These are phyloP conservation scores for Nigrograna mackinnonii DNA, from an alignment of 2,329 filamentous ascomycete species.

Conservation along the genomic window DNA sequence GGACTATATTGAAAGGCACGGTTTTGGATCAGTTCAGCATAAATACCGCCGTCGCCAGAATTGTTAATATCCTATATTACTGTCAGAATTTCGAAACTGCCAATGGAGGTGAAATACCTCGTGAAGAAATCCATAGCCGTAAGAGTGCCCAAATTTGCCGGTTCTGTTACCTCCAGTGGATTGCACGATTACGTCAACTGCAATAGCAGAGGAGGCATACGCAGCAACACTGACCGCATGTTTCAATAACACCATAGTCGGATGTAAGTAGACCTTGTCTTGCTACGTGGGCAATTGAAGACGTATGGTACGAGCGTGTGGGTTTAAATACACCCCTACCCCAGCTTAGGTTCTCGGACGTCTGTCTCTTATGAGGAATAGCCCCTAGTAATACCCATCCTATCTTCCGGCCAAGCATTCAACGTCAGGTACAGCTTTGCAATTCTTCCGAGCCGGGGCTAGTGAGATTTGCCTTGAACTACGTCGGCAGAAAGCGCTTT, in stretches of 20 bases:
- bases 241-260: neutral
- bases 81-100: neutral
- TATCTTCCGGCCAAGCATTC: no score
- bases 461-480: no score
- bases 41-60: constrained; percentile 73
- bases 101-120: constrained; percentile 18
- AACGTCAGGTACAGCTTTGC: no score
- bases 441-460: no score
- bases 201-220: constrained; percentile 15
- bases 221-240: neutral
- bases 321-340: no score
- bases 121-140: constrained; percentile 34
- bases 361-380: no score
- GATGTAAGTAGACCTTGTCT: no score
- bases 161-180: constrained; percentile 30
- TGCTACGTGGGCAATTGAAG: no score
- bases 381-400: no score
- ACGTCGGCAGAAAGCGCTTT: no score
- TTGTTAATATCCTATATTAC: constrained; percentile 63
- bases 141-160: constrained; percentile 30
- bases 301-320: no score
- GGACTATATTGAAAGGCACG: constrained; percentile 65
- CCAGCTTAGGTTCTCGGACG: no score
- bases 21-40: constrained; percentile 72
- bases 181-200: constrained; percentile 29